Evolutionary conservation across 192 early-diverging fungal species (phyloP), one percentile per base, ranked within the genome.

Genomic region (Phycomyces nitens): DNA sequence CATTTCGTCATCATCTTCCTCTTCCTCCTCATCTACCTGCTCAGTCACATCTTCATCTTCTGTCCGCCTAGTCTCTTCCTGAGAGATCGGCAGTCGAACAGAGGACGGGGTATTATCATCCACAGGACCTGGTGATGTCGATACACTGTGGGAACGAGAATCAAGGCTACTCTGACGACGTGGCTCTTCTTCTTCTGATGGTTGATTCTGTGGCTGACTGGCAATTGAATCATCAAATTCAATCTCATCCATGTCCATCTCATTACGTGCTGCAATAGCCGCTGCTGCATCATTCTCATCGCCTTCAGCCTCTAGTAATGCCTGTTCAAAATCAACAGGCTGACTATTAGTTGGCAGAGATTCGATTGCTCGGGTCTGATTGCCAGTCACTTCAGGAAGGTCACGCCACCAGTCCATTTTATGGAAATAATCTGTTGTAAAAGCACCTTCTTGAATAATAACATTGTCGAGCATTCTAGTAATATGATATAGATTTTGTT

Each of bases 371-470:
- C 58, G 58, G 24, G 43, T 43, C 53, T 72, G 73, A 49, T 71
- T 62, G 34, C 77, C 80, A 20, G 68, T 66, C 23, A 78, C 74
- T 49, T 87, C 84, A 18, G 78, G 82, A 23, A 87, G 44, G 56
- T 84, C 82, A 20, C 78, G 71, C 60, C 82, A 76, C 87, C 87
- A 88, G 55, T 87, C 80, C 69, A 82, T 77, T 51, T 77, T 79
- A 54, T 83, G 69, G 41, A 87, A 79, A 34, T 78, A 88, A 29
- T 82, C 85, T 16, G 84, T 86, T 3, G 85, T 89, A 66, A 94
- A 92, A 10, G 78, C 82, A 29, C 89, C 90, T 56, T 90, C 85
- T 65, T 87, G 88, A 49, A 94, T 92, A 9, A 94, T 86, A 6
- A 92, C 72, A 53, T 91, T 81, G 70, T 92, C 89, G 2, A 94